Base-by-base conservation (phyloP, 768 basidiomycete species). In the Leccinum imitatum region DNA sequence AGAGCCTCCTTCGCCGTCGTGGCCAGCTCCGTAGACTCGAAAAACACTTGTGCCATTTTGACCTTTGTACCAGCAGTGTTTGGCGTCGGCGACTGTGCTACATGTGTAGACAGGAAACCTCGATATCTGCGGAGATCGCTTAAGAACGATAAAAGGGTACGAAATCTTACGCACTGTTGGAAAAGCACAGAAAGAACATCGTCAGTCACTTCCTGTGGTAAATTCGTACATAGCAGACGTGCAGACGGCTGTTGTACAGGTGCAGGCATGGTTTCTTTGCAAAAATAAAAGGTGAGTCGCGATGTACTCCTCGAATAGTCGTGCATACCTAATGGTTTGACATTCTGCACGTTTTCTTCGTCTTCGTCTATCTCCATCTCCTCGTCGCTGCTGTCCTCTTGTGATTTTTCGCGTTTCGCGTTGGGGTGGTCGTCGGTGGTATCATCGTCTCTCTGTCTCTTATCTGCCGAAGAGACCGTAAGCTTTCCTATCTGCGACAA, bases 301-400 rank as follows among this genome's bases (percentile, higher is more conserved):
- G 35, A 53, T 33, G 31, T 23, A 37, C 30, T 6, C 25, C 3
- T 23, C 25, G 60, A 55, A 46, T 0, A 70, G 53, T 35, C 68
- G 62, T 67, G 79, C 83, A 71, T 80, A 86, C 84, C 82, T 65
- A 77, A 66, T 65, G 76, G 73, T 61, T 67, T 72, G 53, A 60
- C 74, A 60, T 73, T 74, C 61, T 75, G 80, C 51, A 77, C 76
- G 39, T 77, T 71, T 57, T 90, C 87, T 50, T 91, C 89, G 51
- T 97, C 93, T 53, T 95, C 93, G 61, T 95, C 93, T 68, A 94
- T 92, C 76, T 96, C 94, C 89, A 95, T 95, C 77, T 94, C 92
- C 57, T 87, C 93, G 63, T 91, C 90, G 64, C 75, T 83, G 14
- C 77, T 77, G 13, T 86, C 84, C 46, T 80, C 86, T 52, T 84